Percentiles rank a stretch among this genome's conserved stretches.
These are phyloP conservation scores for Cladosporium sp. DNA, from an alignment of 2,329 filamentous ascomycete genomes.

Conservation along the genomic window DNA sequence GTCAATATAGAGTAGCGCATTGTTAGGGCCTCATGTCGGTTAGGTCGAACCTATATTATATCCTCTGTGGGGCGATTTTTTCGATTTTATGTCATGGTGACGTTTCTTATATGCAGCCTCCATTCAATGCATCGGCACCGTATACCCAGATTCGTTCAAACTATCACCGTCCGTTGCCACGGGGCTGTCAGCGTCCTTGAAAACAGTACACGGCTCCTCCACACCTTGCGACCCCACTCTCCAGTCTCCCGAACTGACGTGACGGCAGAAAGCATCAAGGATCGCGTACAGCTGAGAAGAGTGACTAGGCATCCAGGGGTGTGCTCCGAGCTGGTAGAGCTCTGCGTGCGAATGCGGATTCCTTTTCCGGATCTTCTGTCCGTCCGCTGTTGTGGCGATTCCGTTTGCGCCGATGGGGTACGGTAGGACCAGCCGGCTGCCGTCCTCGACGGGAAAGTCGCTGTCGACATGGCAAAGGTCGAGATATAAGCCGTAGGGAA, in stretches of 20 bases:
- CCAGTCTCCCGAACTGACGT: slow-evolving; percentile 24
- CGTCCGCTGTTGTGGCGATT: background rate
- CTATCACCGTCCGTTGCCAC: too few relatives aligned
- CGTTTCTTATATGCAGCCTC: too few relatives aligned
- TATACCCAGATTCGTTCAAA: too few relatives aligned
- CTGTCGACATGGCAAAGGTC: background rate
- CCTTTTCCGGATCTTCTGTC: background rate
- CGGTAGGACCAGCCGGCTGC: background rate
- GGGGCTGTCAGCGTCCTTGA: background rate
- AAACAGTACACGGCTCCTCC: background rate
- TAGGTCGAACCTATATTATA: too few relatives aligned
- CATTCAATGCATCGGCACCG: too few relatives aligned
- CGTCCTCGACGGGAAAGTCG: background rate
- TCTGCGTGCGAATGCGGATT: background rate
- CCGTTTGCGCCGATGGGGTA: background rate
- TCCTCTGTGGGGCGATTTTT: too few relatives aligned
- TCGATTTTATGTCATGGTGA: too few relatives aligned
- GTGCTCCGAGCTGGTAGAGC: background rate
- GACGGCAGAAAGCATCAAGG: background rate
- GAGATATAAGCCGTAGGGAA: background rate
- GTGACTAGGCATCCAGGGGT: background rate
- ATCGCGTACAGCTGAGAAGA: background rate
- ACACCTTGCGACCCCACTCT: slow-evolving; percentile 13
- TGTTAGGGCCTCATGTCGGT: too few relatives aligned
- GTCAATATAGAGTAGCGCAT: too few relatives aligned